Evolutionary conservation across 768 basidiomycete species (phyloP).

Genomic region (Piloderma croceum): DNA sequence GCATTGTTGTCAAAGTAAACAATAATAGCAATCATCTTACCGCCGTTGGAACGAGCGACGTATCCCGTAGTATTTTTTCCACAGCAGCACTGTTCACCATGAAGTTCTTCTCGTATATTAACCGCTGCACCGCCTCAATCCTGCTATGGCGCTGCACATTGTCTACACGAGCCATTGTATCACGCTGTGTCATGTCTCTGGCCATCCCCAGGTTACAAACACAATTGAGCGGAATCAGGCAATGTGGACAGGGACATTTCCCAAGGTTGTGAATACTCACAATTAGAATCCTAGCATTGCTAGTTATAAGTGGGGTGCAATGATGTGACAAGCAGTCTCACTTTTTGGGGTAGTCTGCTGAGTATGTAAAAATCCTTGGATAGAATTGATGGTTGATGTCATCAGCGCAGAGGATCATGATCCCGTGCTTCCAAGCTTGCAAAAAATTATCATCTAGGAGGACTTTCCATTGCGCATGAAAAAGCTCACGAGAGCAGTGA

Average conservation of each 20-base stretch:
- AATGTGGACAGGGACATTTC: conserved; percentile 20
- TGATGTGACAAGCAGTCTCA: background rate
- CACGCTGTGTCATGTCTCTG: conserved; percentile 5
- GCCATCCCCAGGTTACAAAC: conserved; percentile 9
- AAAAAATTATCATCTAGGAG: conserved; percentile 15
- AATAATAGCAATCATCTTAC: no score
- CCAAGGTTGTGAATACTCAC: conserved; percentile 11
- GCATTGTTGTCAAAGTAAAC: no score
- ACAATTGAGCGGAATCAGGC: conserved; percentile 7
- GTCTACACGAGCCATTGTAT: conserved; percentile 2
- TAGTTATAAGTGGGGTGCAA: conserved; percentile 14
- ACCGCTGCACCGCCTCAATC: background rate
- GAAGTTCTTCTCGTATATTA: conserved; percentile 3
- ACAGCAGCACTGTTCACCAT: background rate
- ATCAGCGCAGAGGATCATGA: conserved; percentile 13
- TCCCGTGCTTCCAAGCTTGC: conserved; percentile 11
- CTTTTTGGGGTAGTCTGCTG: conserved; percentile 23
- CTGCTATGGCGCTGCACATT: no score
- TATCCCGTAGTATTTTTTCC: background rate
- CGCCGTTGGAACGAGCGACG: conserved; percentile 1
- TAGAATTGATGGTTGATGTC: conserved; percentile 7
- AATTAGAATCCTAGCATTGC: conserved; percentile 14
- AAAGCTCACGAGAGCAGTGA: conserved; percentile 15
- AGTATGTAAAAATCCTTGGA: no score
- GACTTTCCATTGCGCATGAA: conserved; percentile 14